Evolutionary conservation across 495 filamentous ascomycete genomes (phyloP).

Genomic region (Aspergillus sclerotiicarbonarius): DNA sequence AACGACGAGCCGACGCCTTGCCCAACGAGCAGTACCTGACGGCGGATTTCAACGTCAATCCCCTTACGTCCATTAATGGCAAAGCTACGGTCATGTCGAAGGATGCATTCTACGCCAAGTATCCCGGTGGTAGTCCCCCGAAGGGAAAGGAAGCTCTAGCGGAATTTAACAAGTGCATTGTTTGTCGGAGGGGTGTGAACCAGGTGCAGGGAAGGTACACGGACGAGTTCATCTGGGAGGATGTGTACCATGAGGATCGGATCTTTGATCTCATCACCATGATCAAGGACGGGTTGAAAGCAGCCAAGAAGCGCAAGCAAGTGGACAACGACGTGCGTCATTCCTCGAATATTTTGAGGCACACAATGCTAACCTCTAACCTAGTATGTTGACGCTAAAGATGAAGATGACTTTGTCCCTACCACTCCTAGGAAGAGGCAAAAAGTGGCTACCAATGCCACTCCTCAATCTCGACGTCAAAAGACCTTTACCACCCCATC

Average conservation of each 20-base stretch:
- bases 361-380: slow-evolving; percentile 16
- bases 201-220: slow-evolving; percentile 87
- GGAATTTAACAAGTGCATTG: slow-evolving; percentile 83
- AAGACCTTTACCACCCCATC: slow-evolving; percentile 65
- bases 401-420: slow-evolving; percentile 48
- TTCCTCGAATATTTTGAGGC: neutral
- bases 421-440: slow-evolving; percentile 60
- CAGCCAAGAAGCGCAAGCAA: slow-evolving; percentile 45
- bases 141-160: slow-evolving; percentile 55
- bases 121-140: slow-evolving; percentile 75
- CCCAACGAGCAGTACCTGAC: slow-evolving; percentile 93
- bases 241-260: slow-evolving; percentile 66
- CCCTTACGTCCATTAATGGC: slow-evolving; percentile 87
- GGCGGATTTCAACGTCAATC: slow-evolving; percentile 75
- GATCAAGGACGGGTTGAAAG: slow-evolving; percentile 64
- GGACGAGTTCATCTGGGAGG: slow-evolving; percentile 88
- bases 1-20: slow-evolving; percentile 78
- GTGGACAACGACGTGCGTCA: slow-evolving; percentile 50
- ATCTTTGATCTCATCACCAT: slow-evolving; percentile 63
- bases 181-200: slow-evolving; percentile 88
- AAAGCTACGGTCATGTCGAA: slow-evolving; percentile 77
- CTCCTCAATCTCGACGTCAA: slow-evolving; percentile 54
- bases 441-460: slow-evolving; percentile 55
- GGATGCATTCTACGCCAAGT: slow-evolving; percentile 59
- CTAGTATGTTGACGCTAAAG: slow-evolving; percentile 41